Evolutionary conservation across 2,329 filamentous ascomycete genomes (phyloP).

Genomic region (Paraconiothyrium brasiliense): DNA sequence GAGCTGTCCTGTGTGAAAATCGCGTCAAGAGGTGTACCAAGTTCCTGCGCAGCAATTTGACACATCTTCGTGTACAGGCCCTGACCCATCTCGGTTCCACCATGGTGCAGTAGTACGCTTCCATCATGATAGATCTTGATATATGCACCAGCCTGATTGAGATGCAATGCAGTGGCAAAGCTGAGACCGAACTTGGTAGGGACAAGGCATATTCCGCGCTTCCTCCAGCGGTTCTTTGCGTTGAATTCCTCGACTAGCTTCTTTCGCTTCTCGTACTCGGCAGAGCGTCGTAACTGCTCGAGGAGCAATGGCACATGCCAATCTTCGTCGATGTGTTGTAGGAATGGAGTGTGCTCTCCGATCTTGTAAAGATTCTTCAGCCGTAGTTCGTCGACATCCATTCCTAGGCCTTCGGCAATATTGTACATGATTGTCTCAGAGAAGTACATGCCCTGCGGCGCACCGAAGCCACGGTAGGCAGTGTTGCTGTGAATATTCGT

Average conservation of each 20-base stretch:
- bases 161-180: slow-evolving; percentile 85
- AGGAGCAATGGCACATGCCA: slow-evolving; percentile 96
- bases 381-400: slow-evolving; percentile 81
- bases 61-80: slow-evolving; percentile 96
- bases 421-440: slow-evolving; percentile 88
- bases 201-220: slow-evolving; percentile 83
- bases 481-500: slow-evolving; percentile 98
- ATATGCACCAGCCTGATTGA: slow-evolving; percentile 92
- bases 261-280: slow-evolving; percentile 74
- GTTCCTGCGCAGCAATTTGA: slow-evolving; percentile 90
- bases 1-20: slow-evolving; percentile 90
- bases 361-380: slow-evolving; percentile 86
- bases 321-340: slow-evolving; percentile 80
- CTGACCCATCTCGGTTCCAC: slow-evolving; percentile 97
- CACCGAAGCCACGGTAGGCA: slow-evolving; percentile 93
- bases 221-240: slow-evolving; percentile 85
- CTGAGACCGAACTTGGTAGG: slow-evolving; percentile 98
- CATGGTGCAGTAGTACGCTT: slow-evolving; percentile 88
- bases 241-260: slow-evolving; percentile 81
- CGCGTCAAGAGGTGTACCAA: slow-evolving; percentile 80
- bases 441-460: slow-evolving; percentile 94
- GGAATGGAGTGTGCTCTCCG: slow-evolving; percentile 84
- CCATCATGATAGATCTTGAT: slow-evolving; percentile 97
- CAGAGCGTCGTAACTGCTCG: slow-evolving; percentile 79
- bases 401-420: slow-evolving; percentile 84